A percentile compares a stretch with the other conserved stretches of the same genome.
Evolutionary conservation across 2,329 filamentous ascomycete species (phyloP).

Genomic region (Aspergillus caelatus): DNA sequence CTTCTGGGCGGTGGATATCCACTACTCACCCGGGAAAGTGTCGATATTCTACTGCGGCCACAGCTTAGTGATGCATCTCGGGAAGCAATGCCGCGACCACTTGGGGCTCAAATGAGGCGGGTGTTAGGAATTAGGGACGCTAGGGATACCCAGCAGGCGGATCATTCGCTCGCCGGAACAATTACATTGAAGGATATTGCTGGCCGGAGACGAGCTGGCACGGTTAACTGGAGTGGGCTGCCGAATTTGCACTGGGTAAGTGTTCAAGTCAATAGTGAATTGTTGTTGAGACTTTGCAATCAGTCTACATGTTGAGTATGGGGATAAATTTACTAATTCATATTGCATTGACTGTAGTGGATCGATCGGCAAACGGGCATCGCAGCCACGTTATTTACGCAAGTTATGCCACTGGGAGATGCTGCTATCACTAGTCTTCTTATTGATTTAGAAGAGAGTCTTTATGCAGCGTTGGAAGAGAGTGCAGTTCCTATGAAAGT

Average conservation of each 20-base stretch:
- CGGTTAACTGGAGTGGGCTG: neutral
- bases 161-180: neutral
- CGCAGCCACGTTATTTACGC: neutral
- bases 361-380: neutral
- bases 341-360: neutral
- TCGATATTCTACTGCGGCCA: neutral
- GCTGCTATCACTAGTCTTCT: neutral
- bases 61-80: neutral
- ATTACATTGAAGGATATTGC: neutral
- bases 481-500: neutral
- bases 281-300: too few species aligned
- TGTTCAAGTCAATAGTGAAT: neutral
- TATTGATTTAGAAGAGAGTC: neutral
- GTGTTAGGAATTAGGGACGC: neutral
- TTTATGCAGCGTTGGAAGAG: neutral
- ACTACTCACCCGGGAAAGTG: neutral
- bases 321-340: neutral
- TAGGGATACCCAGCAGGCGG: neutral
- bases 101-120: neutral
- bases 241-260: neutral
- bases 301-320: too few species aligned
- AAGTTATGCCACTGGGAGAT: neutral
- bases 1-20: neutral
- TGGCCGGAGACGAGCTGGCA: neutral
- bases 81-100: neutral